Conservation (phyloP, 768 basidiomycete species). For the Panaeolus cyanescens region DNA sequence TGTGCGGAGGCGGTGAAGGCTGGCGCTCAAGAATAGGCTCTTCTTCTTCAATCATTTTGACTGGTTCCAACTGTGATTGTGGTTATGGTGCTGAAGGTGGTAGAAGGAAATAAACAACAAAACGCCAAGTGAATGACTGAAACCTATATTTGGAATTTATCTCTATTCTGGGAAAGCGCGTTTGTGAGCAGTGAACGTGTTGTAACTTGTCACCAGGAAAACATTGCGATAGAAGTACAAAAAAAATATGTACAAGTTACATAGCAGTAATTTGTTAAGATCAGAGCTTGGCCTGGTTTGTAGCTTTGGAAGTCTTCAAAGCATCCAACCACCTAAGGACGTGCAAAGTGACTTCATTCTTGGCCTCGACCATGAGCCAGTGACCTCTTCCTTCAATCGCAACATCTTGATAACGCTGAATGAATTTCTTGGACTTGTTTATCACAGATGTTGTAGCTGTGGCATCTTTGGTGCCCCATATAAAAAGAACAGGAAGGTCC, state of each 20-base stretch:
- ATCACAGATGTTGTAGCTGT: conserved; percentile 46
- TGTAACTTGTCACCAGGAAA: not conserved
- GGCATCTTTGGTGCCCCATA: conserved; percentile 59
- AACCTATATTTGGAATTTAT: conserved; percentile 1
- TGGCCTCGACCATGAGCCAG: conserved; percentile 70
- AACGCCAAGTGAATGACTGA: not conserved
- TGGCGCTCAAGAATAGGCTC: conserved; percentile 57
- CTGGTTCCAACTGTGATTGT: not conserved
- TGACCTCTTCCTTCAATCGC: conserved; percentile 60
- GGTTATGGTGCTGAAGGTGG: not conserved
- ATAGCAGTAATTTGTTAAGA: not conserved
- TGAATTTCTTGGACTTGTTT: conserved; percentile 47
- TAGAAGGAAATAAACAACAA: not conserved
- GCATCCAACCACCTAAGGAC: conserved; percentile 49
- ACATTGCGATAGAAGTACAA: not conserved
- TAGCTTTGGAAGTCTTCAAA: conserved; percentile 25
- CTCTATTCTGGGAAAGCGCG: not conserved
- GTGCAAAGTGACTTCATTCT: conserved; percentile 51
- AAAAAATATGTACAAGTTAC: not conserved
- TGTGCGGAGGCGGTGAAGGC: conserved; percentile 73
- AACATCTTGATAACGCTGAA: conserved; percentile 51
- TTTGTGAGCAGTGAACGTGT: not conserved
- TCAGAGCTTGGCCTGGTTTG: conserved; percentile 1
- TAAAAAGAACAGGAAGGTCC: conserved; percentile 59
- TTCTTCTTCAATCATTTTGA: conserved; percentile 43